Conservation (phyloP, 148 eudicot species). For the Rhododendron kiyosumense region DNA sequence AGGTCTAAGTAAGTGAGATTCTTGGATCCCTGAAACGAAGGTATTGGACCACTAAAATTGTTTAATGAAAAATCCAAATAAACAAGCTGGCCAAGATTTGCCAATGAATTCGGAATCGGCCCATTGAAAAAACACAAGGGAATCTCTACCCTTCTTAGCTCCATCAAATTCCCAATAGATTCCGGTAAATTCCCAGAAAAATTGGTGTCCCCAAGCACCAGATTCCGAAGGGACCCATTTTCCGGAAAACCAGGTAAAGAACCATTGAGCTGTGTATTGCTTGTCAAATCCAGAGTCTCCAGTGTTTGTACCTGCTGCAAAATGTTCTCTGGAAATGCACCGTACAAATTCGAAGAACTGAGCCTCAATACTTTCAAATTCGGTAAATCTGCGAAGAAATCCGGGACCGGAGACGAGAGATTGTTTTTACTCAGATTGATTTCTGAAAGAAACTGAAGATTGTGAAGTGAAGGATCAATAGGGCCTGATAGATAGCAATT, state of each 20-base stretch:
- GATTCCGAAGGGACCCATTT: slow-evolving; percentile 13
- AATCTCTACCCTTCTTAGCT: slow-evolving; percentile 26
- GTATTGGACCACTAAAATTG: not conserved
- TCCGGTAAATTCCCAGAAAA: slow-evolving; percentile 31
- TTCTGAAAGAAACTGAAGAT: not conserved
- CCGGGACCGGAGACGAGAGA: not conserved
- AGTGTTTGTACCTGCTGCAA: not conserved
- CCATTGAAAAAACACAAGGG: slow-evolving; percentile 15
- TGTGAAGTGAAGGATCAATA: not conserved
- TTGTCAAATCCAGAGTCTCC: slow-evolving; percentile 8
- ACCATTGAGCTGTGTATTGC: slow-evolving; percentile 19
- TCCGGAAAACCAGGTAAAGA: slow-evolving; percentile 15
- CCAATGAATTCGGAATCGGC: not conserved
- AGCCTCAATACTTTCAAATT: slow-evolving; percentile 5
- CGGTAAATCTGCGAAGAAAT: not conserved
- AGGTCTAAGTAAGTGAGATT: not conserved
- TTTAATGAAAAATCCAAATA: not conserved
- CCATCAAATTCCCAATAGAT: slow-evolving; percentile 25
- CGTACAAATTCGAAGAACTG: not conserved
- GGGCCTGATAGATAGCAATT: slow-evolving; percentile 19
- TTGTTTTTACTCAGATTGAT: not conserved
- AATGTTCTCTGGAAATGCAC: not conserved
- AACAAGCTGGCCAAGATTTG: not conserved
- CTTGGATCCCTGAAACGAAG: not conserved
- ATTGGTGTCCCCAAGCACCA: slow-evolving; percentile 20